Percentiles rank a stretch among this genome's conserved stretches.
Evolutionary conservation across 2,329 filamentous ascomycete genomes (phyloP).

Genomic region (Pseudogymnoascus sp.): DNA sequence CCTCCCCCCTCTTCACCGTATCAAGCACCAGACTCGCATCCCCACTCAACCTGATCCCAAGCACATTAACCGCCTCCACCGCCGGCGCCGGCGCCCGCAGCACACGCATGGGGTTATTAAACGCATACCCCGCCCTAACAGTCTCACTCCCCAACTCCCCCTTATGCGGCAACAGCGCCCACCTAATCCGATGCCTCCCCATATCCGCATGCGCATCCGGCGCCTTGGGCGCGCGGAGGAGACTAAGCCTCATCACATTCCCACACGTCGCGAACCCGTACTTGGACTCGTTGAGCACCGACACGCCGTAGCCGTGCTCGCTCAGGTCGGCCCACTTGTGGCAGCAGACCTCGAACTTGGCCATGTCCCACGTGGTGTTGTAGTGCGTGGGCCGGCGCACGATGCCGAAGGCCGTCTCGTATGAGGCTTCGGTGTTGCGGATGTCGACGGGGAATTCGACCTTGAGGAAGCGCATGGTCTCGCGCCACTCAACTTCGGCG

Average conservation of each 20-base stretch:
- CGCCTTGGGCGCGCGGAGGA: constrained; percentile 82
- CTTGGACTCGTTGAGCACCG: constrained; percentile 89
- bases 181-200: constrained; percentile 79
- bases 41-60: constrained; percentile 59
- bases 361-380: constrained; percentile 97
- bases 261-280: constrained; percentile 91
- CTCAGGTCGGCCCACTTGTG: constrained; percentile 91
- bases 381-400: constrained; percentile 89
- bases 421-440: constrained; percentile 82
- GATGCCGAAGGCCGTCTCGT: constrained; percentile 91
- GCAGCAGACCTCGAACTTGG: constrained; percentile 93
- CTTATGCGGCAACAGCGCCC: constrained; percentile 80
- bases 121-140: constrained; percentile 75
- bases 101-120: constrained; percentile 72
- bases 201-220: constrained; percentile 92
- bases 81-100: constrained; percentile 38
- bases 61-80: constrained; percentile 32
- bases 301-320: constrained; percentile 81
- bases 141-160: constrained; percentile 65
- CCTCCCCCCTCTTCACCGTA: constrained; percentile 86
- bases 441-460: constrained; percentile 95
- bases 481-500: constrained; percentile 91
- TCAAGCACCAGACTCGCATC: constrained; percentile 69
- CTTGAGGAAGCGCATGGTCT: constrained; percentile 96
- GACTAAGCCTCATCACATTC: constrained; percentile 78